These are phyloP conservation scores for Aspergillus niger DNA, from an alignment of 2,329 filamentous ascomycete genomes.

Conservation along the genomic window DNA sequence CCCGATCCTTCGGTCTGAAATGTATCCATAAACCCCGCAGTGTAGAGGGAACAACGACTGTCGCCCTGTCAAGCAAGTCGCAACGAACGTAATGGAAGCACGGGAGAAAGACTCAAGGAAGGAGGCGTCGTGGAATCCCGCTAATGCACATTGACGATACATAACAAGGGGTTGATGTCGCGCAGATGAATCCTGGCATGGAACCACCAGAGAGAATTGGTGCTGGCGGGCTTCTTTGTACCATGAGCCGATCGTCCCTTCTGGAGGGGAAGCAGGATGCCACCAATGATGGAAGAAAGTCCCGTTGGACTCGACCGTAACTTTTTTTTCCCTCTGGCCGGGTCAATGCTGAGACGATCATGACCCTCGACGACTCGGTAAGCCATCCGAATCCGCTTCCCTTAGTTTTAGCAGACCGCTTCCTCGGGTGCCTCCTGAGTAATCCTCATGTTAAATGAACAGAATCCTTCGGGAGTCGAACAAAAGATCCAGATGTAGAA, in stretches of 20 bases:
- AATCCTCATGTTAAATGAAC: no score
- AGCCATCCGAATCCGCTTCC: conserved; percentile 14
- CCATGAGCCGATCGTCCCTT: background rate
- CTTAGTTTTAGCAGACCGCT: conserved; percentile 17
- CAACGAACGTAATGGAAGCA: conserved; percentile 4
- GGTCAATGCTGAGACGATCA: conserved; percentile 20
- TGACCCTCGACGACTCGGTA: conserved; percentile 20
- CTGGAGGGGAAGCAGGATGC: no score
- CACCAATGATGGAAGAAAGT: background rate
- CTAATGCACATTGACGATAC: conserved; percentile 25
- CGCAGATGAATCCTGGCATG: conserved; percentile 31
- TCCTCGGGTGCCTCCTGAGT: conserved; percentile 13
- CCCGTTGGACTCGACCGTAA: conserved; percentile 1
- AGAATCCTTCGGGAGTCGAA: no score
- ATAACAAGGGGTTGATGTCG: conserved; percentile 32
- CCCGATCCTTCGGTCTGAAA: background rate
- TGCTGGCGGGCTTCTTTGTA: conserved; percentile 1
- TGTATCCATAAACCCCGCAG: conserved; percentile 31
- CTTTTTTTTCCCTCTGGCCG: conserved; percentile 5
- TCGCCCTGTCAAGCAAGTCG: background rate
- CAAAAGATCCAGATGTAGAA: no score
- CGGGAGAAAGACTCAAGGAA: conserved; percentile 6
- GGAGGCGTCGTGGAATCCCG: conserved; percentile 13
- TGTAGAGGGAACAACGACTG: conserved; percentile 9
- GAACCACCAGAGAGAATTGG: conserved; percentile 11